These are phyloP conservation scores for grape (Vitis vinifera) DNA, from an alignment of 164 flowering plant genomes.

Conservation along the genomic window DNA sequence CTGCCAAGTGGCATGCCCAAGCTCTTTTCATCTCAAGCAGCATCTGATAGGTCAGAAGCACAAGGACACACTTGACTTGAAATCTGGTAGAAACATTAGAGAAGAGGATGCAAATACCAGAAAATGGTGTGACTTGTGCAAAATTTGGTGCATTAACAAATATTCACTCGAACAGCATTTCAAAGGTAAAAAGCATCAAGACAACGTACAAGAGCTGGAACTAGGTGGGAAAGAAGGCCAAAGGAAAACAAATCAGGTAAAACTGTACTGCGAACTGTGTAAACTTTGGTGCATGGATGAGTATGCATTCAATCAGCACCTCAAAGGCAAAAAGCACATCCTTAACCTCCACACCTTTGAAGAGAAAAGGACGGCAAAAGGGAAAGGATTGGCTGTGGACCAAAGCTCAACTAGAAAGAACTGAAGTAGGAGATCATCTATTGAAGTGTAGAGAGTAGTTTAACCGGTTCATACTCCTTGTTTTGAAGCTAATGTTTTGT, in stretches of 20 bases:
- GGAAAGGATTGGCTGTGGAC: neutral
- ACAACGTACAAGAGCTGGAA: neutral
- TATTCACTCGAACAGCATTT: slow-evolving; percentile 7
- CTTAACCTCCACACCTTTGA: neutral
- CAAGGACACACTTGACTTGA: slow-evolving; percentile 9
- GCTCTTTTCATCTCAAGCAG: slow-evolving; percentile 15
- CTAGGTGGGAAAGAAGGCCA: neutral
- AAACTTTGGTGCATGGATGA: slow-evolving; percentile 6
- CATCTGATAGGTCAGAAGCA: slow-evolving; percentile 24
- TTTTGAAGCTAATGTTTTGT: too few species aligned
- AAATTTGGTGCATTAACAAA: slow-evolving; percentile 15
- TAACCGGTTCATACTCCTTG: too few species aligned
- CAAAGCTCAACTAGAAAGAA: slow-evolving; percentile 1
- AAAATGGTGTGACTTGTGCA: slow-evolving; percentile 14
- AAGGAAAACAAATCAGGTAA: neutral
- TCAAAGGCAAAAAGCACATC: slow-evolving; percentile 14
- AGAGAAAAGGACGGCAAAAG: neutral
- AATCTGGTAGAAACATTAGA: neutral
- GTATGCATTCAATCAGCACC: neutral
- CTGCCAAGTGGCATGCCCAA: slow-evolving; percentile 28
- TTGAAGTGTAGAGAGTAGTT: neutral
- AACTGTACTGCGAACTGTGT: slow-evolving; percentile 2
- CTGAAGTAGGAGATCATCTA: neutral
- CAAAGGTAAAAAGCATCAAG: slow-evolving; percentile 15
- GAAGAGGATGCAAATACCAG: neutral